Evolutionary conservation across 257 asterid species (phyloP).

Genomic region (Forsythia viridissima): DNA sequence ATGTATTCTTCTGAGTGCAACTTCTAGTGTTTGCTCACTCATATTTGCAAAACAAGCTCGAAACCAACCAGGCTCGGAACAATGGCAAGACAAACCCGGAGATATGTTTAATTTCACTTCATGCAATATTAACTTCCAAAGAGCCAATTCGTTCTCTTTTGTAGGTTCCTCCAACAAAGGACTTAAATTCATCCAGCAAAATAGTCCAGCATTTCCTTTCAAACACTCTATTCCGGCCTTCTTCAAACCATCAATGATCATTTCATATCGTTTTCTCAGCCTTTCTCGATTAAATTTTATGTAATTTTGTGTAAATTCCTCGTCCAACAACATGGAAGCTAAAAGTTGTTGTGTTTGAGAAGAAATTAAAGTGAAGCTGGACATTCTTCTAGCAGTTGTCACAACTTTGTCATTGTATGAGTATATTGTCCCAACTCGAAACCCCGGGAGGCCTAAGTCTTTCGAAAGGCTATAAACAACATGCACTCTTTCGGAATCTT

Average conservation of each 20-base stretch:
- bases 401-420: conserved; percentile 49
- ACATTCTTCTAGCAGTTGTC: conserved; percentile 51
- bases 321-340: conserved; percentile 40
- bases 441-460: conserved; percentile 54
- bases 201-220: conserved; percentile 50
- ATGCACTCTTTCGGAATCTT: conserved; percentile 43
- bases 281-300: conserved; percentile 37
- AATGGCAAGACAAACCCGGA: conserved; percentile 58
- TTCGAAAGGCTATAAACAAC: conserved; percentile 51
- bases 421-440: conserved; percentile 46
- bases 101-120: conserved; percentile 47
- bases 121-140: conserved; percentile 37
- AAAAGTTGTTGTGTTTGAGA: conserved; percentile 49
- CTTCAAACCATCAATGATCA: conserved; percentile 33
- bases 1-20: conserved; percentile 46
- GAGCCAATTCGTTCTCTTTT: conserved; percentile 35
- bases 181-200: conserved; percentile 56
- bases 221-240: conserved; percentile 37
- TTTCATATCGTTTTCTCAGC: conserved; percentile 32
- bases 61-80: conserved; percentile 57
- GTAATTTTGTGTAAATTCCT: conserved; percentile 29
- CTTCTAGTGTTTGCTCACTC: conserved; percentile 42
- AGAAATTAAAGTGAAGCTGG: conserved; percentile 49
- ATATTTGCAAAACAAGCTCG: conserved; percentile 55
- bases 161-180: conserved; percentile 33